phyloP scores from a whole-genome alignment of 78 protist genomes.

The Dictyostelium discoideum region DNA sequence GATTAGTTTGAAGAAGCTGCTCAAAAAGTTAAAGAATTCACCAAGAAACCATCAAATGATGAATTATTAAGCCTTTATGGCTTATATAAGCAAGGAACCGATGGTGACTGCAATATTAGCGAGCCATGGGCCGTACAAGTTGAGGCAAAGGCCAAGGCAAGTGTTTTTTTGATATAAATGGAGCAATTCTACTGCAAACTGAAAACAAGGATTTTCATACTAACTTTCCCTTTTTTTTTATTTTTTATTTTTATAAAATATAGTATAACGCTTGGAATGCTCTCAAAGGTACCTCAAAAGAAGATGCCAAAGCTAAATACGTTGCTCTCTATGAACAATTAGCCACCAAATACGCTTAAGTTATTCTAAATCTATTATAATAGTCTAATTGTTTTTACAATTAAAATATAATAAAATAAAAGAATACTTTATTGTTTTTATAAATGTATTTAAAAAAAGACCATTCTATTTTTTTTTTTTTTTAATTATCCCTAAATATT shows the following conservation, averaged over 20 bases:
- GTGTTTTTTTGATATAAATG: neutral
- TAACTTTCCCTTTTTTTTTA: neutral
- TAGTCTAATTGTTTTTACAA: no score
- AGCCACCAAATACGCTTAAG: no score
- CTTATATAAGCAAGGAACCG: conserved; percentile 93
- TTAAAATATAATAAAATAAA: no score
- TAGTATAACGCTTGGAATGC: conserved; percentile 28
- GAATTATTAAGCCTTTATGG: conserved; percentile 84
- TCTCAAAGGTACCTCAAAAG: conserved; percentile 54
- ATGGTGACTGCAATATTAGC: conserved; percentile 69
- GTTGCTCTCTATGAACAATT: neutral
- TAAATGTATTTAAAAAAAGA: no score
- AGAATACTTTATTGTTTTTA: no score
- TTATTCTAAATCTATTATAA: no score
- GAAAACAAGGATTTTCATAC: neutral
- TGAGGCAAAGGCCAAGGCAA: conserved; percentile 71
- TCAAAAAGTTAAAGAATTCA: conserved; percentile 77
- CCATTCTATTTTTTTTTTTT: no score
- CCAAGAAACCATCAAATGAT: conserved; percentile 77
- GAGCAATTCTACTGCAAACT: neutral
- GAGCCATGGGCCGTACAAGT: conserved; percentile 79
- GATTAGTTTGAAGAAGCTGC: conserved; percentile 59
- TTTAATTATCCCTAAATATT: no score
- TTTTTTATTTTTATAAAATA: neutral
- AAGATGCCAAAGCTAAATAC: conserved; percentile 34